These are phyloP conservation scores for Tetracladium marchalianum DNA, from an alignment of 495 filamentous ascomycete genomes.

Conservation along the genomic window DNA sequence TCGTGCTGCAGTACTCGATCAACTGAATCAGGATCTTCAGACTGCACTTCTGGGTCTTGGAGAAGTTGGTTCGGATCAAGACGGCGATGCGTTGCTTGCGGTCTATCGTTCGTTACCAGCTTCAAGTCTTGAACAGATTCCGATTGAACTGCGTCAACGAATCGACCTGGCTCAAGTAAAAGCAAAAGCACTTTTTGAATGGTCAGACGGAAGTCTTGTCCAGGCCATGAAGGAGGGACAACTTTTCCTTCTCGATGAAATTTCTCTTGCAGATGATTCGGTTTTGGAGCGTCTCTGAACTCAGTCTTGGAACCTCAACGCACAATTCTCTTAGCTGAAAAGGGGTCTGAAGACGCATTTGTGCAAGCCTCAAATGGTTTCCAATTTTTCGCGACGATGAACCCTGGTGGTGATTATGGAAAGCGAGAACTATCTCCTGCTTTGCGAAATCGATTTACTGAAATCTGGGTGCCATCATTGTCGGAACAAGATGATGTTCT, in stretches of 20 bases:
- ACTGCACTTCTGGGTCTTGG: slow-evolving; percentile 29
- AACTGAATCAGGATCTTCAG: slow-evolving; percentile 53
- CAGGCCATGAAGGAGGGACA: slow-evolving; percentile 84
- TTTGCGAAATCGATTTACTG: slow-evolving; percentile 91
- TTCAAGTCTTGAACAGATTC: slow-evolving; percentile 24
- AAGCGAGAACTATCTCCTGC: slow-evolving; percentile 95
- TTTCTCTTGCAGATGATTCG: slow-evolving; percentile 95
- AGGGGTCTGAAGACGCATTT: slow-evolving; percentile 71
- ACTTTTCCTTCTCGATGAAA: slow-evolving; percentile 93
- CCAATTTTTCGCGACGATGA: slow-evolving; percentile 98
- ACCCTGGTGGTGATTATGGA: slow-evolving; percentile 95
- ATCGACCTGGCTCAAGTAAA: slow-evolving; percentile 53
- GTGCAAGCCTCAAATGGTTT: slow-evolving; percentile 73
- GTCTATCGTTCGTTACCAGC: slow-evolving; percentile 3
- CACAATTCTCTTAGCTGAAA: slow-evolving; percentile 85
- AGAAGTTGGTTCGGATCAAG: slow-evolving; percentile 27
- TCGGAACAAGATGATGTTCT: slow-evolving; percentile 76
- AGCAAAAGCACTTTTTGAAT: slow-evolving; percentile 83
- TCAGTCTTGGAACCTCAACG: slow-evolving; percentile 90
- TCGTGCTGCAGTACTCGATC: slow-evolving; percentile 54
- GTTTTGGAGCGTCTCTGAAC: slow-evolving; percentile 92
- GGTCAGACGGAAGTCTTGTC: slow-evolving; percentile 91
- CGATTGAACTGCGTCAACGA: slow-evolving; percentile 37
- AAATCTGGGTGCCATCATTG: slow-evolving; percentile 90
- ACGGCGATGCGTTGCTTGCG: slow-evolving; percentile 11